phyloP scores from a whole-genome alignment of 352 stramenopile species.

The Pilasporangium apinafurcum region DNA sequence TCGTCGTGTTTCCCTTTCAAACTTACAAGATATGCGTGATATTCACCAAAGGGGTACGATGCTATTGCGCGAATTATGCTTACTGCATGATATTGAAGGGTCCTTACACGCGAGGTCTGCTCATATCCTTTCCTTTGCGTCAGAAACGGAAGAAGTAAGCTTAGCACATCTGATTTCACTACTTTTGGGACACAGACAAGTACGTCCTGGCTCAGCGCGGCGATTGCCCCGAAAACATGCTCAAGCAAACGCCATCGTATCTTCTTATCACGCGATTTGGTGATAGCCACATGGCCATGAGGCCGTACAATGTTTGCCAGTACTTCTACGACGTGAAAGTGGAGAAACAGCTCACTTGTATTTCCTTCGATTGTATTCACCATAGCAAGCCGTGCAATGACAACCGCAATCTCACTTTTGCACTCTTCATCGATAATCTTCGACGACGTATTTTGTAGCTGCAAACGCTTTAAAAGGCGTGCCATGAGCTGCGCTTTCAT shows the following conservation, averaged over 20 bases:
- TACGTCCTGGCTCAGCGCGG: slow-evolving; percentile 53
- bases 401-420: slow-evolving; percentile 59
- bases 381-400: slow-evolving; percentile 43
- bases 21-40: slow-evolving; percentile 22
- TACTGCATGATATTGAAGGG: slow-evolving; percentile 43
- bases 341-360: slow-evolving; percentile 61
- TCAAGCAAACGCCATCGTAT: slow-evolving; percentile 37
- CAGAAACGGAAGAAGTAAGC: slow-evolving; percentile 27
- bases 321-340: slow-evolving; percentile 54
- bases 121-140: slow-evolving; percentile 2
- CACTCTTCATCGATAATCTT: slow-evolving; percentile 31
- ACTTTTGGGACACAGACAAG: slow-evolving; percentile 51
- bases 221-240: slow-evolving; percentile 40
- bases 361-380: slow-evolving; percentile 54
- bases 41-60: slow-evolving; percentile 58
- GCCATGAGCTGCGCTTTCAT: slow-evolving; percentile 59
- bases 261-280: slow-evolving; percentile 13
- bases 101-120: slow-evolving; percentile 13
- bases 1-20: slow-evolving; percentile 8
- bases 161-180: slow-evolving; percentile 31
- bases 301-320: slow-evolving; percentile 20
- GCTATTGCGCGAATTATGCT: slow-evolving; percentile 43
- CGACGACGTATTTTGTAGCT: slow-evolving; percentile 19
- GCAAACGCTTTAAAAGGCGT: slow-evolving; percentile 64
- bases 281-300: slow-evolving; percentile 6